Percentiles rank a stretch among this genome's conserved stretches.
These are phyloP conservation scores for Aspergillus caelatus DNA, from an alignment of 2,329 filamentous ascomycete genomes.

Conservation along the genomic window DNA sequence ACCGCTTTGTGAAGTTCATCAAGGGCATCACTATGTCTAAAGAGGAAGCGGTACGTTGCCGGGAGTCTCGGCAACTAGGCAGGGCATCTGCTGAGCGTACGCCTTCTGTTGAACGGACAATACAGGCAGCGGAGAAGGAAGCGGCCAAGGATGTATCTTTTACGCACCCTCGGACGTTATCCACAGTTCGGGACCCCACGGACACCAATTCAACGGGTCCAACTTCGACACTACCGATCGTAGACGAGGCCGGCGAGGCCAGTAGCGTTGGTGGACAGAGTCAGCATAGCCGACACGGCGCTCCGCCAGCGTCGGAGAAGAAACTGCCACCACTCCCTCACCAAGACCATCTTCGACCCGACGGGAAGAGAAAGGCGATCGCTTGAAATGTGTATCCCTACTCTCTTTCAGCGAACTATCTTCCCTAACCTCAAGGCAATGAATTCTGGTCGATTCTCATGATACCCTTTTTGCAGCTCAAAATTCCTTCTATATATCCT, in stretches of 20 bases:
- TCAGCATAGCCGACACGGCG: slow-evolving; percentile 49
- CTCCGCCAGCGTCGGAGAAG: slow-evolving; percentile 30
- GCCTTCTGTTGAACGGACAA: slow-evolving; percentile 55
- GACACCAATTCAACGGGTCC: slow-evolving; percentile 56
- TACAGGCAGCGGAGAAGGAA: slow-evolving; percentile 63
- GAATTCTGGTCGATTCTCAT: slow-evolving; percentile 20
- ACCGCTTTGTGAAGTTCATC: slow-evolving; percentile 92
- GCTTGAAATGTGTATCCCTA: slow-evolving; percentile 10
- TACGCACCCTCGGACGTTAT: slow-evolving; percentile 65
- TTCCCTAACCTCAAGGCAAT: neutral
- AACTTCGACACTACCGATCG: slow-evolving; percentile 72
- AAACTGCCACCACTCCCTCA: slow-evolving; percentile 32
- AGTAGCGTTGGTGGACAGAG: slow-evolving; percentile 66
- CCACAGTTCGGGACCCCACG: slow-evolving; percentile 59
- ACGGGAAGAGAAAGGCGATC: slow-evolving; percentile 30
- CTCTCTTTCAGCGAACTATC: neutral
- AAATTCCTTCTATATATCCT: slow-evolving; percentile 16
- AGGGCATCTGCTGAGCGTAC: slow-evolving; percentile 34
- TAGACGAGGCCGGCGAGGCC: slow-evolving; percentile 85
- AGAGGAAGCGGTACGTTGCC: slow-evolving; percentile 71
- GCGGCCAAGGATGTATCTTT: slow-evolving; percentile 63
- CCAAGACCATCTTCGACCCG: slow-evolving; percentile 16
- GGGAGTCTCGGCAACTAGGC: slow-evolving; percentile 32
- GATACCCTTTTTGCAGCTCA: slow-evolving; percentile 23
- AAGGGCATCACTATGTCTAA: slow-evolving; percentile 85